Evolutionary conservation across 1,139 yeast species (phyloP), one percentile per base, ranked within the genome.

Genomic region (Suhomyces anneliseae): DNA sequence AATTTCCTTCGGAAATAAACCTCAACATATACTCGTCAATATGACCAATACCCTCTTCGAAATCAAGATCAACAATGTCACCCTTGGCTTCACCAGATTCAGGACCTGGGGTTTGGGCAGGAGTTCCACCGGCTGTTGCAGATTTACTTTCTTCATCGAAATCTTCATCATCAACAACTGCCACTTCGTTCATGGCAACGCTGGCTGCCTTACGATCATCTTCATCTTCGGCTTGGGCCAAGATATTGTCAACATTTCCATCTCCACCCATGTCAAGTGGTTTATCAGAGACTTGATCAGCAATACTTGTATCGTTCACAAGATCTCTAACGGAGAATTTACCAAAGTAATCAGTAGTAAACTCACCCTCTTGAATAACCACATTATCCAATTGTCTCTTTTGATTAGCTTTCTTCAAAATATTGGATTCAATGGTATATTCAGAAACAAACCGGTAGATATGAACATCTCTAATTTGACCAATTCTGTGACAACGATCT

Each of bases 401-500:
- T 67, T 93, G 99, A 59, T 93, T 92, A 1, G 99, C 98, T 65
- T 95, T 93, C 59, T 83, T 83, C 67, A 95, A 78, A 55, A 95
- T 95, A 68, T 95, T 95, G 33, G 96, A 88, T 68, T 95, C 99
- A 54, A 95, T 93, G 5, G 99, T 95, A 69, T 83, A 90, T 68
- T 95, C 99, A 24, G 96, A 88, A 31, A 95, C 98, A 69, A 95
- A 87, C 52, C 99, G 76, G 70, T 95, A 95, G 47, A 95, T 93
- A 64, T 95, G 99, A 35, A 95, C 99, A 63, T 95, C 99, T 57
- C 99, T 79, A 24, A 96, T 90, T 64, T 95, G 99, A 4, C 99
- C 99, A 63, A 95, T 95, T 74, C 99, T 86, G 67, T 95, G 99
- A 70, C 99, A 93, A 65, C 99, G 84, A 69, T 95, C 99, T 67